Conservation (phyloP, 1,284 basidiomycete genomes). For the Hemileia vastatrix region DNA sequence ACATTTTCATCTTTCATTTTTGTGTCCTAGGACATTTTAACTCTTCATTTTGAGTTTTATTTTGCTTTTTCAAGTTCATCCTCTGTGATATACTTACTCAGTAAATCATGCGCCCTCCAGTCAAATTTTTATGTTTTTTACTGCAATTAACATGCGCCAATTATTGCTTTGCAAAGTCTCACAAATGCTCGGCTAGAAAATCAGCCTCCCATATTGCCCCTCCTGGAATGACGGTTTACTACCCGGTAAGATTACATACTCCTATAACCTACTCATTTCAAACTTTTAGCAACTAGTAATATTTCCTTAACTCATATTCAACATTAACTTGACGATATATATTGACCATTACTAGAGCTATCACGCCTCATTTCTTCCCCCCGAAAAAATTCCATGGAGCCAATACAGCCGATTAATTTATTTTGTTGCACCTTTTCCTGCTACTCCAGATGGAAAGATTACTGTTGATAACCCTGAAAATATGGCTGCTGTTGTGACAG, state of each 20-base stretch:
- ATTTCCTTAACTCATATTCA: background rate
- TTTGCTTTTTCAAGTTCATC: too few relatives aligned
- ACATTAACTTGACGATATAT: background rate
- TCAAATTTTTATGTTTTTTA: too few relatives aligned
- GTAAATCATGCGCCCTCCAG: too few relatives aligned
- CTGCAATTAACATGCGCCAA: too few relatives aligned
- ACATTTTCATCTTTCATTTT: too few relatives aligned
- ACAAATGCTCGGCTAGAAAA: too few relatives aligned
- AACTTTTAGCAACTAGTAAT: background rate
- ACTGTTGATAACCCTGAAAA: conserved; percentile 17
- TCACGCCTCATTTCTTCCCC: conserved; percentile 7
- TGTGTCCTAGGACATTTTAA: too few relatives aligned
- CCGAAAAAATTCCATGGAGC: conserved; percentile 15
- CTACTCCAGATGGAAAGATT: background rate
- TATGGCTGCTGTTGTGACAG: conserved; percentile 3
- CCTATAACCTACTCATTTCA: background rate
- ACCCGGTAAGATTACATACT: background rate
- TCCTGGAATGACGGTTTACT: background rate
- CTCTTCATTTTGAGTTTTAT: too few relatives aligned
- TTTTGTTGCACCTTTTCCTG: conserved; percentile 7
- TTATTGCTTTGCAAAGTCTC: too few relatives aligned
- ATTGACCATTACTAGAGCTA: conserved; percentile 3
- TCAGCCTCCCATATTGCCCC: too few relatives aligned
- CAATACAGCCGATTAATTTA: conserved; percentile 16
- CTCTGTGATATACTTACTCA: too few relatives aligned